Conservation (phyloP, 78 protist genomes). For the Dictyostelium discoideum region dicty_2.7 NC_007091.3:4189501-4190000, state of each 20-base stretch:
- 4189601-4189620: slow-evolving; percentile 7
- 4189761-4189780: not conserved
- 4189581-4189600: not conserved
- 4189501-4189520: slow-evolving; percentile 38
- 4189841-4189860: slow-evolving; percentile 24
- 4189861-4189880: slow-evolving; percentile 29
- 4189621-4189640: not conserved
- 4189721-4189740: slow-evolving; percentile 25
- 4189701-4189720: slow-evolving; percentile 30
- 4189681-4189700: not conserved
- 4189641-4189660: not conserved
- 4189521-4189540: not conserved
- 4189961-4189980: not conserved
- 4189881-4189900: slow-evolving; percentile 12
- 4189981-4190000: not conserved
- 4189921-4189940: not conserved
- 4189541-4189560: not conserved
- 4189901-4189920: slow-evolving; percentile 15
- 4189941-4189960: not conserved
- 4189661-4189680: not conserved
- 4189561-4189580: not conserved
- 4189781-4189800: not conserved
- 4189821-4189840: slow-evolving; percentile 42
- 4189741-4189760: slow-evolving; percentile 46
- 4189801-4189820: slow-evolving; percentile 56